phyloP scores from a whole-genome alignment of 306 rosid genomes.

The Trichosanthes truncata region DNA sequence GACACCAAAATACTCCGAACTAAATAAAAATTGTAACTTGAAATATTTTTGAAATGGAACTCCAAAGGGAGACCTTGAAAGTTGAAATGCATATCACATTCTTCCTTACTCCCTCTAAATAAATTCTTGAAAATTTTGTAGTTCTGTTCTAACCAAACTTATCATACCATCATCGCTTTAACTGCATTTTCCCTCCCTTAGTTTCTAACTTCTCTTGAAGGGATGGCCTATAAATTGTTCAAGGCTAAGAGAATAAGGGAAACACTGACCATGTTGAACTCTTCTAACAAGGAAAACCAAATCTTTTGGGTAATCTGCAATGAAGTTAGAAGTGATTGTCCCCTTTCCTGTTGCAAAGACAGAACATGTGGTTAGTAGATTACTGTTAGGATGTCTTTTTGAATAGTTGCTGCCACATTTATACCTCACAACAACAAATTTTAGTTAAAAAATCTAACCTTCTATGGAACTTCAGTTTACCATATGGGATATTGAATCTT shows the following conservation, averaged over 20 bases:
- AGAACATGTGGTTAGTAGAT: not conserved
- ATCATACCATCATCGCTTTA: not conserved
- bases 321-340: not conserved
- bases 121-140: too few relatives aligned
- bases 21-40: not conserved
- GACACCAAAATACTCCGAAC: too few relatives aligned
- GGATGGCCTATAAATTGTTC: not conserved
- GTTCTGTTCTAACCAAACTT: not conserved
- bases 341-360: not conserved
- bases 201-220: not conserved
- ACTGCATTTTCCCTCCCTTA: not conserved
- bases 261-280: not conserved
- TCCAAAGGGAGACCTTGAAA: not conserved
- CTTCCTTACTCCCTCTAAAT: too few relatives aligned
- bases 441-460: not conserved
- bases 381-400: not conserved
- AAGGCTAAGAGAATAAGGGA: not conserved
- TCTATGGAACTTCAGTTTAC: not conserved
- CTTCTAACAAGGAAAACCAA: not conserved
- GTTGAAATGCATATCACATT: too few relatives aligned
- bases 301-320: not conserved
- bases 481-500: not conserved
- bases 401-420: not conserved
- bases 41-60: not conserved
- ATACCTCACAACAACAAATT: not conserved